Conservation (phyloP, 169 alveolate genomes). For the Cryptosporidium muris region DNA sequence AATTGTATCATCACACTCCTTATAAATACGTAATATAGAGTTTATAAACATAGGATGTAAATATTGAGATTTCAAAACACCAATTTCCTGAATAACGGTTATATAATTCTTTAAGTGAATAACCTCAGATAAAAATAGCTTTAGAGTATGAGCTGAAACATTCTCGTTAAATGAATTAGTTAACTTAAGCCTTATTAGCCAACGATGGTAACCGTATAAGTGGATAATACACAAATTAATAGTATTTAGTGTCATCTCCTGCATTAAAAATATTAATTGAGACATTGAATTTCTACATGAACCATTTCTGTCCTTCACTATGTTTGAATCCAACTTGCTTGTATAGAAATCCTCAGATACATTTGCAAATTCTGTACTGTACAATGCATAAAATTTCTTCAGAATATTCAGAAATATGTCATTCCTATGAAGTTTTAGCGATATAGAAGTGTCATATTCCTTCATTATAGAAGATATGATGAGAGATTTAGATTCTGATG, state of each 20-base stretch:
- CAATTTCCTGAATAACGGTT: slow-evolving; percentile 23
- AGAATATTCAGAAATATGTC: slow-evolving; percentile 25
- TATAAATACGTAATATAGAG: slow-evolving; percentile 12
- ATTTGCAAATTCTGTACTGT: no score
- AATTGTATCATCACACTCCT: slow-evolving; percentile 37
- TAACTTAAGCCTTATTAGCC: background rate
- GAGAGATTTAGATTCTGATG: no score
- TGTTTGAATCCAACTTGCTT: background rate
- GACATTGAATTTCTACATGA: background rate
- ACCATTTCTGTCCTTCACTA: background rate
- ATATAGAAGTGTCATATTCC: background rate
- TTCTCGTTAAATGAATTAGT: slow-evolving; percentile 18
- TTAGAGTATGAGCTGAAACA: background rate
- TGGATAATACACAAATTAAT: slow-evolving; percentile 22
- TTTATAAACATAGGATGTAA: slow-evolving; percentile 53
- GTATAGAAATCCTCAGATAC: no score
- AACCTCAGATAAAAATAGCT: slow-evolving; percentile 21
- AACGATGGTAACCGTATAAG: slow-evolving; percentile 44
- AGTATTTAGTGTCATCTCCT: slow-evolving; percentile 41
- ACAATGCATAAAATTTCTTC: background rate
- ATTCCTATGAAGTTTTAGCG: slow-evolving; percentile 30
- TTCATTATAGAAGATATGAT: no score
- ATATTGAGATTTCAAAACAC: slow-evolving; percentile 31
- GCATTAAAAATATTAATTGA: slow-evolving; percentile 46
- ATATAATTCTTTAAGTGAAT: slow-evolving; percentile 36